Conservation (phyloP, 208 protist genomes). For the Crithidia expoeki region DNA sequence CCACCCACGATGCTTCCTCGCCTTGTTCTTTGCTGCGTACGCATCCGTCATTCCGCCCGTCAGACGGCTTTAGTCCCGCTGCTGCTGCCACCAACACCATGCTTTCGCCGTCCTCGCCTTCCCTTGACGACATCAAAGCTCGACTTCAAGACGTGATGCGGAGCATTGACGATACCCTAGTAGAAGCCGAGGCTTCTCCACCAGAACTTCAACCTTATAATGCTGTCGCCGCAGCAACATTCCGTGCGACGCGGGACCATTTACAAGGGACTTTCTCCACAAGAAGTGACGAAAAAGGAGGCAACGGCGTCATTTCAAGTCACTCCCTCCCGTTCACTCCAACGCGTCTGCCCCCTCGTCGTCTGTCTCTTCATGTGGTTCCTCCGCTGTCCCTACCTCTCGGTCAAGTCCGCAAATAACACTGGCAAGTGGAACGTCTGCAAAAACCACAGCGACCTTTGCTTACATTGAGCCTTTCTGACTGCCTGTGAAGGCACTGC, state of each 20-base stretch:
- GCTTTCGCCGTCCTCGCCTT: constrained; percentile 13
- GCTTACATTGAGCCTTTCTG: not conserved
- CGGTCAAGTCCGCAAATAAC: not conserved
- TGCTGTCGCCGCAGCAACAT: no score
- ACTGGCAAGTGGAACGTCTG: not conserved
- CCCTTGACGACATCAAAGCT: constrained; percentile 36
- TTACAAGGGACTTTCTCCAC: no score
- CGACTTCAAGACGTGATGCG: constrained; percentile 56
- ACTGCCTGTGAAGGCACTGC: not conserved
- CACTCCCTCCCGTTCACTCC: not conserved
- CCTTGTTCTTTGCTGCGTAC: not conserved
- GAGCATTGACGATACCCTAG: constrained; percentile 49
- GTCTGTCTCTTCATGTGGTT: not conserved
- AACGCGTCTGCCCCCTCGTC: not conserved
- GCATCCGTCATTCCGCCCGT: not conserved
- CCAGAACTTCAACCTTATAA: not conserved
- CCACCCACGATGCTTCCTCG: not conserved
- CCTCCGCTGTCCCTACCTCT: not conserved
- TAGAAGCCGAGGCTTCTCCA: not conserved
- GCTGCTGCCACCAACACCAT: not conserved
- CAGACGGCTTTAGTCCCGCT: constrained; percentile 1
- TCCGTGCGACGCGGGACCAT: no score
- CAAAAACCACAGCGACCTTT: not conserved
- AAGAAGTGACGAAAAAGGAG: no score
- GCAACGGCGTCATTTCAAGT: no score